phyloP scores from a whole-genome alignment of 106 monocot genomes.

The Hemerocallis citrina region DNA sequence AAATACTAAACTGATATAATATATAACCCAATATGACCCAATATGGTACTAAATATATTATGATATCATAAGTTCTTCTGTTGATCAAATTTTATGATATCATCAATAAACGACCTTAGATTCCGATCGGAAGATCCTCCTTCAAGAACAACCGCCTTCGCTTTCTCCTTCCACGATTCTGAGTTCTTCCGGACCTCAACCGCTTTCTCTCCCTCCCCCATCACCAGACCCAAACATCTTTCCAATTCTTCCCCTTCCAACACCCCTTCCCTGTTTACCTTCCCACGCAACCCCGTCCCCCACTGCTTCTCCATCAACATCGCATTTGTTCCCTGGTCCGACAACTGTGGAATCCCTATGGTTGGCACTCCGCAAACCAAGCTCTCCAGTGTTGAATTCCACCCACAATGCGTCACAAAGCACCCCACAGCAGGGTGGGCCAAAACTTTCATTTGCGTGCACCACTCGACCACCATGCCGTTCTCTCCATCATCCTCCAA shows the following conservation, averaged over 20 bases:
- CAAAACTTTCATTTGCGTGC: constrained; percentile 7
- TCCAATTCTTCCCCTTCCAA: not conserved
- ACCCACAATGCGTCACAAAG: constrained; percentile 14
- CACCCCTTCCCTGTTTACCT: not conserved
- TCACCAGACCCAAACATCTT: constrained; percentile 4
- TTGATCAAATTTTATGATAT: too few relatives aligned
- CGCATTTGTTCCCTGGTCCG: constrained; percentile 6
- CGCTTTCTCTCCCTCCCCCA: not conserved
- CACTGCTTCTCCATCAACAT: not conserved
- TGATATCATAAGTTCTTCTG: not conserved
- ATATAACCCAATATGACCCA: too few relatives aligned
- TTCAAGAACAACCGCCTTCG: not conserved
- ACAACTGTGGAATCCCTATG: constrained; percentile 3
- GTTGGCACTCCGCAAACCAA: constrained; percentile 6
- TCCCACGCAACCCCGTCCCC: not conserved
- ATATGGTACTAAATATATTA: too few relatives aligned
- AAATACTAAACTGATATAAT: too few relatives aligned
- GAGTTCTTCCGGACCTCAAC: constrained; percentile 10
- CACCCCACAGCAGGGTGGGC: constrained; percentile 8
- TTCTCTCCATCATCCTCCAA: not conserved
- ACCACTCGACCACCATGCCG: constrained; percentile 15
- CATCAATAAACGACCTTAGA: constrained; percentile 13
- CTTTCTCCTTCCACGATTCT: constrained; percentile 20
- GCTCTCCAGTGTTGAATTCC: constrained; percentile 7
- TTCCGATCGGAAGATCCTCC: constrained; percentile 27